Conservation (phyloP, 1,284 basidiomycete genomes). For the Mycena citricolor region DNA sequence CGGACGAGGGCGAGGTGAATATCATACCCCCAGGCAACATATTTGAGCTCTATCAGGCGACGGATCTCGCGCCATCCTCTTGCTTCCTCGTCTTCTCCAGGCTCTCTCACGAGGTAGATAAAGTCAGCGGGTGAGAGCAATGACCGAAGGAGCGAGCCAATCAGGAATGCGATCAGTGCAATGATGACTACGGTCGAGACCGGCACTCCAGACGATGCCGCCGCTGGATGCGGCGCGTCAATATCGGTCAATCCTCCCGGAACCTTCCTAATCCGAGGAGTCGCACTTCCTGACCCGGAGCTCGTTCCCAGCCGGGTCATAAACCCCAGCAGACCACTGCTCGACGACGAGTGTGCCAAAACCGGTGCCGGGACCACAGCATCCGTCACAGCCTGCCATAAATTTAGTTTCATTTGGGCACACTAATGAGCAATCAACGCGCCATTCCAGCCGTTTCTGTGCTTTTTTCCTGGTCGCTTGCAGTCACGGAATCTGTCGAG, state of each 20-base stretch:
- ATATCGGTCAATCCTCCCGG: constrained; percentile 30
- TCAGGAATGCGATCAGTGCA: constrained; percentile 85
- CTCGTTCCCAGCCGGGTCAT: constrained; percentile 35
- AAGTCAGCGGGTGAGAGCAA: constrained; percentile 91
- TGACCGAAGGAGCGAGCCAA: constrained; percentile 87
- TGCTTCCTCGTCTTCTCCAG: constrained; percentile 50
- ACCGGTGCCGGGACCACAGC: constrained; percentile 14
- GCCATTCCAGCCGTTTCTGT: constrained; percentile 24
- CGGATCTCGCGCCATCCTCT: constrained; percentile 81
- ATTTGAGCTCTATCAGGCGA: constrained; percentile 77
- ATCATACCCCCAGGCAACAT: constrained; percentile 77
- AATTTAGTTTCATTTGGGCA: constrained; percentile 19
- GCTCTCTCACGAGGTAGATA: constrained; percentile 70
- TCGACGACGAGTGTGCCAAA: constrained; percentile 21
- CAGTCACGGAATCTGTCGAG: constrained; percentile 30
- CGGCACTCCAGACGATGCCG: constrained; percentile 21
- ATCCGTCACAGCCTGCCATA: constrained; percentile 25
- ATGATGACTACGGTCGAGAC: constrained; percentile 73
- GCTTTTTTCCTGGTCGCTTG: constrained; percentile 26
- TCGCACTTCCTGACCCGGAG: constrained; percentile 19
- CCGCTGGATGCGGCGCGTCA: constrained; percentile 22
- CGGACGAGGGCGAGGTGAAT: constrained; percentile 79
- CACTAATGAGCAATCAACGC: constrained; percentile 17
- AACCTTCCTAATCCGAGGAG: constrained; percentile 21
- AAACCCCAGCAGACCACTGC: constrained; percentile 41